A percentile compares a stretch with the other conserved stretches of the same genome.
Conservation (phyloP, 331 rosid genomes). For the Malus hybrid region DNA sequence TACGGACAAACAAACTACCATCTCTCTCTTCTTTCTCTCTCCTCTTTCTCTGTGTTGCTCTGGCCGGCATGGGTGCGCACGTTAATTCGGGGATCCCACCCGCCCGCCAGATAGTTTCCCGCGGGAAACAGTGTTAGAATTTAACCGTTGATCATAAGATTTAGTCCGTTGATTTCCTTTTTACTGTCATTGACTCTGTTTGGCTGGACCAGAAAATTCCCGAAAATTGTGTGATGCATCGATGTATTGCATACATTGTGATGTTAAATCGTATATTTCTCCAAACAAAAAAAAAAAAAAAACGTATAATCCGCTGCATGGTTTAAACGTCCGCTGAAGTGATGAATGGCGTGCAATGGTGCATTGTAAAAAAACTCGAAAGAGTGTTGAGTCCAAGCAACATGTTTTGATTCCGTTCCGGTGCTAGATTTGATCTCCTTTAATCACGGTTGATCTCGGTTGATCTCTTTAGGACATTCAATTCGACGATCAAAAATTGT, state of each 20-base stretch:
- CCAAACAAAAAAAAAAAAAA: too few species aligned
- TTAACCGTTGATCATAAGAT: neutral
- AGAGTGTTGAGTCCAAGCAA: too few species aligned
- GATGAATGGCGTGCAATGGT: rapidly evolving
- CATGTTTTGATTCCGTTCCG: too few species aligned
- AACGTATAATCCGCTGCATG: too few species aligned
- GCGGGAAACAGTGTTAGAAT: neutral
- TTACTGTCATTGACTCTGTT: neutral
- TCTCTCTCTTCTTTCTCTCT: neutral
- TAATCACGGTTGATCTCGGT: too few species aligned
- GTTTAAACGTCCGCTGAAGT: too few species aligned
- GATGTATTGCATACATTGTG: too few species aligned
- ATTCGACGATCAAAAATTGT: too few species aligned
- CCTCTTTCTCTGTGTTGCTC: neutral
- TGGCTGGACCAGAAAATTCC: neutral
- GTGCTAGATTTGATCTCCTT: too few species aligned
- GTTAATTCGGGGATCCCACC: neutral
- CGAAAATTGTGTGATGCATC: neutral
- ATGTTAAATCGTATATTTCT: too few species aligned
- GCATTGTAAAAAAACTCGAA: too few species aligned
- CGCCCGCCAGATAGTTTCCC: neutral
- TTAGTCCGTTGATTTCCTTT: neutral
- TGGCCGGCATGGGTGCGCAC: neutral
- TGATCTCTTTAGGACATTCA: too few species aligned
- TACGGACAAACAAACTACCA: constrained; percentile 14